Conservation (phyloP, 768 basidiomycete species). For the Rhodotorula toruloides region DNA sequence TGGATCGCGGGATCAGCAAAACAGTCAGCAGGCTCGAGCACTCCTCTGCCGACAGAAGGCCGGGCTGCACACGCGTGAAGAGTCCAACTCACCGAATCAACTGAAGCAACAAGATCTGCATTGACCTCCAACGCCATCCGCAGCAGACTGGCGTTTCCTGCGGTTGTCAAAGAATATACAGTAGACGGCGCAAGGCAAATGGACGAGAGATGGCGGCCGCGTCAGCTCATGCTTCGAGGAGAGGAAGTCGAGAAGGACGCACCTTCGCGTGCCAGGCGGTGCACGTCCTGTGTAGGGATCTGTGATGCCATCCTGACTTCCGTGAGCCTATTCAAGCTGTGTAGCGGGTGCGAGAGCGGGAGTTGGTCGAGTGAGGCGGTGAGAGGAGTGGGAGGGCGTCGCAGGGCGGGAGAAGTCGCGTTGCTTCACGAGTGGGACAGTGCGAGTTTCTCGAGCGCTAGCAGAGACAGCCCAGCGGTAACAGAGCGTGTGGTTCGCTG, state of each 20-base stretch:
- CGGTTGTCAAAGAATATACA: not conserved
- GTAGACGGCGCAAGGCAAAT: not conserved
- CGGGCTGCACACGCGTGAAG: not conserved
- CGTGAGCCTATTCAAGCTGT: too few species aligned
- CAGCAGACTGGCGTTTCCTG: conserved; percentile 23
- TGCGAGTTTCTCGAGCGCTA: too few species aligned
- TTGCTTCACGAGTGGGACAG: too few species aligned
- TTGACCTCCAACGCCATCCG: conserved; percentile 9
- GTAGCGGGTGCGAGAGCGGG: not conserved
- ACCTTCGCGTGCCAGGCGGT: conserved; percentile 35
- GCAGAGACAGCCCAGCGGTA: too few species aligned
- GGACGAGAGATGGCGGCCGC: not conserved
- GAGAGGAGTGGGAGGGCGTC: not conserved
- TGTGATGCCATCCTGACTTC: not conserved
- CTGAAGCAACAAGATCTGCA: conserved; percentile 11
- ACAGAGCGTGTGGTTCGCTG: too few species aligned
- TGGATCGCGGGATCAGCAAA: too few species aligned
- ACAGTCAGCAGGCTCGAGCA: too few species aligned
- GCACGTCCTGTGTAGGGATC: conserved; percentile 4
- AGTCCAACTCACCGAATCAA: conserved; percentile 15
- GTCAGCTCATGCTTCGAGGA: conserved; percentile 1
- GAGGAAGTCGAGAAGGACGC: not conserved
- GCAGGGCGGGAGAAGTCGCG: too few species aligned
- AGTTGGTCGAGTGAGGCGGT: not conserved
- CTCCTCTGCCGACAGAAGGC: too few species aligned